phyloP scores from a whole-genome alignment of 73 alveolate genomes.

The Paramecium primaurelia region DNA sequence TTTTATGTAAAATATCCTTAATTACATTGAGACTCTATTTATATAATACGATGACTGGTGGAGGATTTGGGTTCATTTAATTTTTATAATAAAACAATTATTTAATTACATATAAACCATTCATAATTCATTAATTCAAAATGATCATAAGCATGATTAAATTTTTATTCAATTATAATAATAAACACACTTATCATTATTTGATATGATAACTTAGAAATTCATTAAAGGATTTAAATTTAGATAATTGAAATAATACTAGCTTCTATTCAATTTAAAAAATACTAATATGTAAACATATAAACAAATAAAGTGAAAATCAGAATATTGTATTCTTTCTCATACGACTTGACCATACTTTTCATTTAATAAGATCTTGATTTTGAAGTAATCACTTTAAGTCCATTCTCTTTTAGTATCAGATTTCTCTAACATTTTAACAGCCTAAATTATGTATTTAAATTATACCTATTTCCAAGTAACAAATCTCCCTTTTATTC shows the following conservation, averaged over 20 bases:
- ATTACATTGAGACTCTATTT: slow-evolving; percentile 1
- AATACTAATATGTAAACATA: not conserved
- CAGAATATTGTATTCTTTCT: not conserved
- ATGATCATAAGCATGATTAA: not conserved
- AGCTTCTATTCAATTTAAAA: not conserved
- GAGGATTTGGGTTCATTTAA: slow-evolving; percentile 26
- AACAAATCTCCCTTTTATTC: slow-evolving; percentile 62
- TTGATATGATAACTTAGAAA: not conserved
- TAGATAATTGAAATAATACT: not conserved
- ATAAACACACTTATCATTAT: not conserved
- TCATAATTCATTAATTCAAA: not conserved
- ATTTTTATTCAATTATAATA: not conserved
- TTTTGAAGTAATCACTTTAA: slow-evolving; percentile 5
- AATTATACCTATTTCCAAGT: slow-evolving; percentile 45
- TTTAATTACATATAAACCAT: not conserved
- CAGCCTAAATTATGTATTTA: not conserved
- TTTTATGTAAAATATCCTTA: not conserved
- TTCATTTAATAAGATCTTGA: not conserved
- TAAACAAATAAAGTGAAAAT: not conserved
- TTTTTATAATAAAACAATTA: not conserved
- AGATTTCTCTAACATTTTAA: not conserved
- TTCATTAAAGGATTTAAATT: not conserved
- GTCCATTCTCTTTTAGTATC: not conserved
- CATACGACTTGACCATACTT: not conserved
- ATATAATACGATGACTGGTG: slow-evolving; percentile 2